Base-by-base conservation (phyloP, 78 protist species). In the Corallochytrium limacisporum region DNA sequence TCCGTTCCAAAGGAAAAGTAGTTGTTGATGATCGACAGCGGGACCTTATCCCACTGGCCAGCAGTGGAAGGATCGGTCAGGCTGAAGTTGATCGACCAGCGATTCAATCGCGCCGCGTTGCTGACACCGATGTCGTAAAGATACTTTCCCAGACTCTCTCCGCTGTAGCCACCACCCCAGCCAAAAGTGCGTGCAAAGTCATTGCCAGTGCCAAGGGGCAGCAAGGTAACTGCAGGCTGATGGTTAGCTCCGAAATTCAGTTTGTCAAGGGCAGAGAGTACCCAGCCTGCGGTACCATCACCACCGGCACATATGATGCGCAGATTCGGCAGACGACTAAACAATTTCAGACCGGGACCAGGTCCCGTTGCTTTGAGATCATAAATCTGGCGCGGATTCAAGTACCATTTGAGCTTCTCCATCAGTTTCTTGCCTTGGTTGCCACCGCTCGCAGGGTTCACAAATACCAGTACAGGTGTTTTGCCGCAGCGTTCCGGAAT, bases 191-290 rank as follows among this genome's bases (percentile, higher is more conserved):
- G 82, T 18, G 94, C 81, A n/a, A 89, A 74, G 40, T 89, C 94
- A 60, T 89, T 89, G 37, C 94, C 94, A 1, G 94, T 89, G 6
- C 94, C 94, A 4, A 89, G 67, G 32, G 94, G 90, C 4, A 89
- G 54, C 7, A 83, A 56, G 3, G 71, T 81, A 16, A 88, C 62
- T 24, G 77, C 71, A 16, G 82, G 82, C 0, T 56, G 65, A 0
- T 69, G 48, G 35, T 69, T 67, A 8, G 29, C 49, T 4, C 36
- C 43, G 28, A 55, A 16, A 0, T 36, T 24, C 8, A 40, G 31
- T 43, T 71, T 61, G 43, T 70, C 71, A 42, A 79, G 9, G 5
- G 36, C 71, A 4, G 69, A 28, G 33, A 88, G n/a, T 10, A 87
- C 72, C 93, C 93, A 87, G 31, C 90, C 89, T 1, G 74, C 87